phyloP scores from a whole-genome alignment of 345 rosid species.

The Eucalyptus microcorys region DNA sequence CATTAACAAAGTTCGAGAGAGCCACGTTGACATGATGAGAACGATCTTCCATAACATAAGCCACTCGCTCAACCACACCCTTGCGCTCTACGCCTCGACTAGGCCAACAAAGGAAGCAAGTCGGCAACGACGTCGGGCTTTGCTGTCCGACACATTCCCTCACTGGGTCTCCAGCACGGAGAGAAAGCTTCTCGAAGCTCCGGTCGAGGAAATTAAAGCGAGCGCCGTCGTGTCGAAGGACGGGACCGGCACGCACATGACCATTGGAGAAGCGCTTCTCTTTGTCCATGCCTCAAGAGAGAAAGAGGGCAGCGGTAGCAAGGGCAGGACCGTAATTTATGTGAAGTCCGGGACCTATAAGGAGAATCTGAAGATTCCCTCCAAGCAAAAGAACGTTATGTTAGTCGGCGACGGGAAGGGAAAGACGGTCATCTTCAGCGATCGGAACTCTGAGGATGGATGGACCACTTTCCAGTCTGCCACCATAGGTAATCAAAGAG shows the following conservation, averaged over 20 bases:
- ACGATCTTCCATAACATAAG: background rate
- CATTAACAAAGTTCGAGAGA: background rate
- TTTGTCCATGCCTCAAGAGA: background rate
- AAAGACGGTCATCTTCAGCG: background rate
- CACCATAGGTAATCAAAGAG: background rate
- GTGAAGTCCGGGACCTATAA: background rate
- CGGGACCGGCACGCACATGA: background rate
- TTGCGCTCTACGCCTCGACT: background rate
- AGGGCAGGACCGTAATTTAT: background rate
- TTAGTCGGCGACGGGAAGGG: background rate
- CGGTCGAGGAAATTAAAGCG: background rate
- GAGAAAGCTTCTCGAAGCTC: background rate
- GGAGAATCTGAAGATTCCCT: background rate
- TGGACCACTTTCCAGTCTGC: background rate
- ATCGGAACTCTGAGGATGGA: background rate
- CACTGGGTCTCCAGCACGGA: background rate
- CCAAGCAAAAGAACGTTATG: background rate
- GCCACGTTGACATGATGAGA: background rate
- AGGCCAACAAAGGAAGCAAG: background rate
- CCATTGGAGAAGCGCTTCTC: background rate
- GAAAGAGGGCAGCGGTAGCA: background rate
- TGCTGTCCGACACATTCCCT: background rate
- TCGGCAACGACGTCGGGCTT: background rate
- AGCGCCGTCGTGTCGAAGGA: background rate
- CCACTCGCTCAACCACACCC: background rate